Conservation (phyloP, 1,284 basidiomycete species). For the Ganoderma leucocontextum region DNA sequence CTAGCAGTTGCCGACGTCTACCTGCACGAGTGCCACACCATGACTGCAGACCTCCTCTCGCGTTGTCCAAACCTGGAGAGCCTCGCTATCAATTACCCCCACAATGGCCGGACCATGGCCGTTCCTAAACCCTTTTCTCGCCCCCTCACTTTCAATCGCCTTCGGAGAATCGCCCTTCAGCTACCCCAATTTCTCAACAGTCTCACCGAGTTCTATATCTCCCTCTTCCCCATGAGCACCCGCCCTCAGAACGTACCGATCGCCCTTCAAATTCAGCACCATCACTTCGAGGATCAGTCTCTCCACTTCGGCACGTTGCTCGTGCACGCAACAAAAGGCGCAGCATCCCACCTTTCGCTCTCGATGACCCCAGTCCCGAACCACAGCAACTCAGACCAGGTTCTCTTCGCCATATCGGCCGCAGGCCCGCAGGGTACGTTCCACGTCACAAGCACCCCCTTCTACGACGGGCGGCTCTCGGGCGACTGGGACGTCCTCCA, state of each 20-base stretch:
- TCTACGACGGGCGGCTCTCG: background rate
- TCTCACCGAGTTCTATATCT: background rate
- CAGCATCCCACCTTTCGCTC: background rate
- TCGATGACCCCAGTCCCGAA: background rate
- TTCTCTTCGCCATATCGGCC: background rate
- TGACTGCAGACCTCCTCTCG: conserved; percentile 4
- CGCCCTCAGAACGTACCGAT: background rate
- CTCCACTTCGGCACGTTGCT: background rate
- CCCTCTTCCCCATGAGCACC: background rate
- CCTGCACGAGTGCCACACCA: background rate
- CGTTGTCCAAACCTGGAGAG: conserved; percentile 7
- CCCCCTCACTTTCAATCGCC: background rate
- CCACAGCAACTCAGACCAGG: background rate
- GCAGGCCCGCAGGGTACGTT: background rate
- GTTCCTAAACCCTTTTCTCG: background rate
- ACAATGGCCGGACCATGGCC: no score
- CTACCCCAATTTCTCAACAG: background rate
- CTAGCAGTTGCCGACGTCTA: background rate
- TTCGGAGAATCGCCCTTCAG: background rate
- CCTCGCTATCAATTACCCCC: background rate
- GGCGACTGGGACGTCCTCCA: background rate
- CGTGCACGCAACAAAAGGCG: background rate
- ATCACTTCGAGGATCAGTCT: no score
- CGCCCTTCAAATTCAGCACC: background rate
- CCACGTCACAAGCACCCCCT: background rate